Conservation (phyloP, 2,329 filamentous ascomycete species). For the Claviceps sp. region DNA sequence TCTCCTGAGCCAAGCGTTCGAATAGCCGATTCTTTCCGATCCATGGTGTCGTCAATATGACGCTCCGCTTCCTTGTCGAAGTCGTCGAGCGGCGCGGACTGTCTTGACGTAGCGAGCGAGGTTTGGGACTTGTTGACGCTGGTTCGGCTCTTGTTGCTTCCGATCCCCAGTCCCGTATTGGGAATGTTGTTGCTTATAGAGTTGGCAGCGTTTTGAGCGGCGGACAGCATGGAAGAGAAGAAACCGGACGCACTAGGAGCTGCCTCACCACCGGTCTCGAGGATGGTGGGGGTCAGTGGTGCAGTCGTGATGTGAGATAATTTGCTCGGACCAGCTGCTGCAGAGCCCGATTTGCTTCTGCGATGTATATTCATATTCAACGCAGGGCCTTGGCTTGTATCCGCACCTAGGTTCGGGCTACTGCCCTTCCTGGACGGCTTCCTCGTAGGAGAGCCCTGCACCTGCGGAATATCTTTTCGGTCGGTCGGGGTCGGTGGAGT, state of each 20-base stretch:
- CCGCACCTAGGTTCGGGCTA: conserved; percentile 19
- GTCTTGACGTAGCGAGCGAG: conserved; percentile 12
- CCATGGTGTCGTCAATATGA: conserved; percentile 22
- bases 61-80: conserved; percentile 20
- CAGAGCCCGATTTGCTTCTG: conserved; percentile 39
- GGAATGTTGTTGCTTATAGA: conserved; percentile 62
- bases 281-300: conserved; percentile 63
- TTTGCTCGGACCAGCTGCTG: conserved; percentile 62
- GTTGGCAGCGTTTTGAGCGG: conserved; percentile 80
- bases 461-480: conserved; percentile 9
- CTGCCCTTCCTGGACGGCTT: conserved; percentile 16
- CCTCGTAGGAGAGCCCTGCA: conserved; percentile 15
- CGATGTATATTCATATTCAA: conserved; percentile 62
- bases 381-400: conserved; percentile 46
- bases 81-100: conserved; percentile 27
- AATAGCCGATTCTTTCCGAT: conserved; percentile 60
- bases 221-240: conserved; percentile 87
- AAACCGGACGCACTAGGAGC: conserved; percentile 56
- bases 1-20: conserved; percentile 84
- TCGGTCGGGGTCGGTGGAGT: conserved; percentile 54
- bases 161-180: conserved; percentile 46
- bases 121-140: conserved; percentile 14
- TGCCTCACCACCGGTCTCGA: conserved; percentile 49
- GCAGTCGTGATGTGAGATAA: conserved; percentile 62
- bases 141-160: conserved; percentile 23